These are phyloP conservation scores for Puccinia hordei DNA, from an alignment of 1,284 basidiomycete species.

Conservation along the genomic window DNA sequence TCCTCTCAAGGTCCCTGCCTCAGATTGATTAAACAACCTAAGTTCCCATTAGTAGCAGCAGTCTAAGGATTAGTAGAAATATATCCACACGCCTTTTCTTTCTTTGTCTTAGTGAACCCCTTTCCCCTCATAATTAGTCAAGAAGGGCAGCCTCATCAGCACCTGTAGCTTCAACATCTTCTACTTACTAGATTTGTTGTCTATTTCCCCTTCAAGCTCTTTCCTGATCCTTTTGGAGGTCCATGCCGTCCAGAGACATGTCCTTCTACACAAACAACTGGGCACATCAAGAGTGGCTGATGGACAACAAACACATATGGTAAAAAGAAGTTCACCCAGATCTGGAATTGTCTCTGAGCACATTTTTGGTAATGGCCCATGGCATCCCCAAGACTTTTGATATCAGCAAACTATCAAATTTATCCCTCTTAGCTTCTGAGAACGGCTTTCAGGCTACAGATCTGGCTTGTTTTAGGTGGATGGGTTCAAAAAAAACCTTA, in stretches of 20 bases:
- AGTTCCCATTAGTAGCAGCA: no score
- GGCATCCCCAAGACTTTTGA: background rate
- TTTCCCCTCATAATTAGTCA: no score
- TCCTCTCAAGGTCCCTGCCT: no score
- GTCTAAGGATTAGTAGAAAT: no score
- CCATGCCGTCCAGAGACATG: background rate
- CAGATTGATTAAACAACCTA: no score
- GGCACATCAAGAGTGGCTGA: slow-evolving; percentile 1
- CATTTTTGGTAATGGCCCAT: background rate
- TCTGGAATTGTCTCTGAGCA: background rate
- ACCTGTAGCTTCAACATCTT: no score
- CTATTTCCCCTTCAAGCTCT: no score
- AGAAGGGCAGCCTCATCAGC: no score
- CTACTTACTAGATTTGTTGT: no score
- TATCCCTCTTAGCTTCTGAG: background rate
- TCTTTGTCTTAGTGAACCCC: no score
- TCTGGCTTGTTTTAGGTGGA: background rate
- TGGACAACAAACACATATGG: slow-evolving; percentile 4
- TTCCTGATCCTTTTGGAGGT: no score
- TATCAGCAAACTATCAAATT: background rate
- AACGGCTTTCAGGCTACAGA: background rate
- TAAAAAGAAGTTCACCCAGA: background rate
- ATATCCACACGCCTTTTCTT: no score
- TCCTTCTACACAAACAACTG: slow-evolving; percentile 1
- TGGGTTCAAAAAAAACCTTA: background rate